phyloP scores from a whole-genome alignment of 164 flowering plant species.

The Santalum album region DNA sequence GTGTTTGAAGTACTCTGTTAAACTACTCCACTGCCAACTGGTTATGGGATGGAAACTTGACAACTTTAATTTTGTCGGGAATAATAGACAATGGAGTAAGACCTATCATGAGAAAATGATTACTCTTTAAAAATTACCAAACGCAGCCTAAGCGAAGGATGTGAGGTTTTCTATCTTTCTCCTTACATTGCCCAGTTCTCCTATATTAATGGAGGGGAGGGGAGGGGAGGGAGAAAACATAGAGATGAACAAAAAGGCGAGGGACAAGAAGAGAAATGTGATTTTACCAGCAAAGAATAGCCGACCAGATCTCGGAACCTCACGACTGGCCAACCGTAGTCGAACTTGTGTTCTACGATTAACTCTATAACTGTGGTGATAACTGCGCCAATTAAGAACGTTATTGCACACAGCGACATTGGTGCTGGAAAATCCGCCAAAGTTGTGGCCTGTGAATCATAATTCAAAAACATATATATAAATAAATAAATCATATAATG shows the following conservation, averaged over 20 bases:
- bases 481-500: background rate
- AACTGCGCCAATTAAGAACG: conserved; percentile 52
- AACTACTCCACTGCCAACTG: too few relatives aligned
- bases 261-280: background rate
- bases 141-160: too few relatives aligned
- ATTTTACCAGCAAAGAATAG: conserved; percentile 42
- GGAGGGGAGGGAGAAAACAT: too few relatives aligned
- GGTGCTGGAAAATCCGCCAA: conserved; percentile 81
- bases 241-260: background rate
- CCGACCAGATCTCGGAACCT: conserved; percentile 20
- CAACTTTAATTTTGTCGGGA: too few relatives aligned
- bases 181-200: too few relatives aligned
- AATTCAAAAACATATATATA: background rate
- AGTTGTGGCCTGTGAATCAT: conserved; percentile 46
- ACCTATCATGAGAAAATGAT: too few relatives aligned
- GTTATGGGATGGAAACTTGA: too few relatives aligned
- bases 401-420: conserved; percentile 47
- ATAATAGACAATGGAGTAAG: too few relatives aligned
- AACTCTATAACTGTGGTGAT: conserved; percentile 29
- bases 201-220: too few relatives aligned
- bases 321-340: conserved; percentile 18
- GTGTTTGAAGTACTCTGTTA: too few relatives aligned
- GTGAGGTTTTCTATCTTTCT: too few relatives aligned
- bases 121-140: too few relatives aligned
- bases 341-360: conserved; percentile 28